Base-by-base conservation (phyloP, 306 rosid genomes). In the Mimosa bimucronata region DNA sequence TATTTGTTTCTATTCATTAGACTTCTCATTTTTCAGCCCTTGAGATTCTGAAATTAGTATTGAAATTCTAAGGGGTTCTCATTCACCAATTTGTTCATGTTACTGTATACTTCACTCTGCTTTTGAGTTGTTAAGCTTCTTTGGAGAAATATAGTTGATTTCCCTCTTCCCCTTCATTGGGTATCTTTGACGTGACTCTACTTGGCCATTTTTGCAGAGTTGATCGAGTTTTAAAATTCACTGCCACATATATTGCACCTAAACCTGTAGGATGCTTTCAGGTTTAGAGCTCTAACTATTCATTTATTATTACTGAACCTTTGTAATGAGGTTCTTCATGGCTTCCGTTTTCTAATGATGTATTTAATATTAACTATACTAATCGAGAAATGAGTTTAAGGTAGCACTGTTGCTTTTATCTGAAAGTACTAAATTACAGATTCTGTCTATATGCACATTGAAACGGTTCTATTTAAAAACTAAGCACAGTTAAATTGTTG, bases 161-260 rank as follows among this genome's bases (percentile, higher is more conserved):
- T 68, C 6, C 74, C 7, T n/a, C 52, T 40, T 68, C 30, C 19
- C 31, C 19, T 23, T 40, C 15, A 23, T 18, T 28, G 61, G 25
- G 61, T 48, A 34, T 18, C 23, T 31, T 12, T 76, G 34, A 48
- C 12, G 15, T 15, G 25, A 11, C 81, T 19, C 58, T 57, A 15
- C 25, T 30, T 15, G 62, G 77, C 77, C 46, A 4, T 30, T 73
- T 72, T 79, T 79, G 86, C 85, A 90, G 97, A 86, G 81, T 87
- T 45, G 87, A 88, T n/a, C 87, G 80, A 64, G 16, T 90, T 75
- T 83, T 91, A 77, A 91, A 87, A 68, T 77, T 85, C 71, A 76
- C 88, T 37, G 77, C 80, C 64, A 5, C 85, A 11, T 55, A 52
- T 83, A 81, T 57, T 15, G 80, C 81, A 31, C 57, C 82, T 46